These are phyloP conservation scores for Diaporthe sp. DNA, from an alignment of 2,329 filamentous ascomycete genomes.

Conservation along the genomic window DNA sequence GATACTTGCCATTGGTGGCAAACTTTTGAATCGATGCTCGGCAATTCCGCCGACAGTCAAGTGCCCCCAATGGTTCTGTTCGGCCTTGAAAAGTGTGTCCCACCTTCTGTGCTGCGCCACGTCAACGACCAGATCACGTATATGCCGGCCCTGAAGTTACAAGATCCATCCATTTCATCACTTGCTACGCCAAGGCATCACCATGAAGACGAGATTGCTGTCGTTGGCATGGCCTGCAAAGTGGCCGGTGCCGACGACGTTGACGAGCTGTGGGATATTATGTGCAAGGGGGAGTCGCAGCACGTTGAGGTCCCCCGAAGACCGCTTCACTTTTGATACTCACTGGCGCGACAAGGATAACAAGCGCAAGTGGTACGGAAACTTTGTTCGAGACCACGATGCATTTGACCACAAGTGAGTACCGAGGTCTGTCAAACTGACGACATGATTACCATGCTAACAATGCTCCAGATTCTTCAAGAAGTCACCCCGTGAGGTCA, in stretches of 20 bases:
- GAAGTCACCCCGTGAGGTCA: neutral
- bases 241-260: conserved; percentile 48
- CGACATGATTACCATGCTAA: too few species aligned
- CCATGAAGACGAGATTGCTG: conserved; percentile 49
- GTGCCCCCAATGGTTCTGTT: too few species aligned
- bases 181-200: too few species aligned
- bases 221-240: conserved; percentile 54
- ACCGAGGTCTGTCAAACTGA: too few species aligned
- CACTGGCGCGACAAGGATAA: neutral
- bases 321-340: neutral
- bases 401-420: neutral
- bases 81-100: too few species aligned
- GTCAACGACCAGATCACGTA: too few species aligned
- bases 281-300: conserved; percentile 32
- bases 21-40: too few species aligned
- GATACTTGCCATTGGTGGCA: too few species aligned
- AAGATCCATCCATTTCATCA: too few species aligned
- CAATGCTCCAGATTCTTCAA: neutral
- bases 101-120: too few species aligned
- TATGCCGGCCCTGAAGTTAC: too few species aligned
- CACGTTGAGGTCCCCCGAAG: neutral
- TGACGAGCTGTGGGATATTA: conserved; percentile 40
- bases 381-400: neutral
- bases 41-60: too few species aligned
- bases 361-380: neutral